These are phyloP conservation scores for Beta corolliflora DNA, from an alignment of 179 eudicot genomes.

Conservation along the genomic window DNA sequence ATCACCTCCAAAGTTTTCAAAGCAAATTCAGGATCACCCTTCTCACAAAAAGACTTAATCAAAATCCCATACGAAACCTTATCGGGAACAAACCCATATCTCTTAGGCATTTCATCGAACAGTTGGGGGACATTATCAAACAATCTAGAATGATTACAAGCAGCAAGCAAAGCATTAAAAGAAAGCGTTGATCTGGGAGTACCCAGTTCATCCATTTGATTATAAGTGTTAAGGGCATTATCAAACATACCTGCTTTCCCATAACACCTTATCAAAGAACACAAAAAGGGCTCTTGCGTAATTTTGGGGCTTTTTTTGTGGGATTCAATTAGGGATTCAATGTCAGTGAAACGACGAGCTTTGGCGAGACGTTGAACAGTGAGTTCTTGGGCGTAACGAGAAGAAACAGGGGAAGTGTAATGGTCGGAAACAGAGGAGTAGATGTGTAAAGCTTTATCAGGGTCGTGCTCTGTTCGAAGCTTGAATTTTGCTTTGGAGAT, in stretches of 20 bases:
- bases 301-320: conserved; percentile 58
- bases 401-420: conserved; percentile 44
- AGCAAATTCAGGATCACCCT: conserved; percentile 55
- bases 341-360: conserved; percentile 60
- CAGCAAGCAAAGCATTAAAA: conserved; percentile 65
- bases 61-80: conserved; percentile 63
- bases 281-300: conserved; percentile 55
- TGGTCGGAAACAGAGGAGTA: conserved; percentile 57
- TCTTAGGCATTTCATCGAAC: conserved; percentile 76
- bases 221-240: conserved; percentile 54
- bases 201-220: conserved; percentile 64
- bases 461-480: conserved; percentile 58
- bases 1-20: conserved; percentile 50
- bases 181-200: conserved; percentile 58
- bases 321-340: conserved; percentile 63
- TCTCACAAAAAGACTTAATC: conserved; percentile 60
- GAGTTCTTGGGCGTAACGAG: conserved; percentile 61
- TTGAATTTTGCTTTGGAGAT: conserved; percentile 57
- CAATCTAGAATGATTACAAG: conserved; percentile 41
- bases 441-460: conserved; percentile 71
- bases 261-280: conserved; percentile 64
- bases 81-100: conserved; percentile 48
- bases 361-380: conserved; percentile 72
- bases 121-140: conserved; percentile 53
- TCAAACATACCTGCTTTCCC: conserved; percentile 76